Base-by-base conservation (phyloP, 192 early-diverging fungal species). In the Coemansia sp. region DNA sequence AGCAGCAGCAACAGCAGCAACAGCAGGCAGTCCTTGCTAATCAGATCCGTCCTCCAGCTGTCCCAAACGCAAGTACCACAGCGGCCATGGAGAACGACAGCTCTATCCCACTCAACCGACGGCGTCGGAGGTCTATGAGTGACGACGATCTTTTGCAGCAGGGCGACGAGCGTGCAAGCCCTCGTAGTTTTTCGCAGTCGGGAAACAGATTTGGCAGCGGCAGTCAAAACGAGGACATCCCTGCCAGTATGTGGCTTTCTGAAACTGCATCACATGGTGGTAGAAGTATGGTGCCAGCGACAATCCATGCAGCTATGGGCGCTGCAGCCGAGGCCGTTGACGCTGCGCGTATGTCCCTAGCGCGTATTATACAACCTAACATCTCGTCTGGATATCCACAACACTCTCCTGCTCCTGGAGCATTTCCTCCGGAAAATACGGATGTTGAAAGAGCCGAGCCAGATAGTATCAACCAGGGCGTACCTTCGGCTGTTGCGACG, bases 91-190 rank as follows among this genome's bases (percentile, higher is more conserved):
- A 59, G 14, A 40, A 17, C 40, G 49, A 65, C 48, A 17, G 16
- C 39, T 8, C 38, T 40, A 41, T 41, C 14, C 32, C 39, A 2
- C 57, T 25, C 5, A 41, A 41, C 57, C 54, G 62, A 10, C 42
- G 81, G 69, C 76, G 81, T 19, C 70, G 77, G 45, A 72, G 81
- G 17, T 84, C 81, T 7, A 76, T 75, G 40, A 84, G 77, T 40
- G 66, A 76, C 14, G 81, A 84, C 40, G 62, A 68, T 11, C 74
- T 84, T 5, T 60, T 70, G 32, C 76, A 73, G 12, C 72, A 79
- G 46, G 81, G 81, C 65, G 76, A 84, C 12, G 72, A 84, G 61
- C 81, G 81, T 14, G 81, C 72, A 10, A 84, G 81, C 62, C 81
- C 81, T 1, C 81, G 81, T 9, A 69, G 72, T 1, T 84, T 66